Percentiles rank a stretch among this genome's conserved stretches.
phyloP scores from a whole-genome alignment of 1,284 basidiomycete species.

The Cutaneotrichosporon cavernicola region DNA sequence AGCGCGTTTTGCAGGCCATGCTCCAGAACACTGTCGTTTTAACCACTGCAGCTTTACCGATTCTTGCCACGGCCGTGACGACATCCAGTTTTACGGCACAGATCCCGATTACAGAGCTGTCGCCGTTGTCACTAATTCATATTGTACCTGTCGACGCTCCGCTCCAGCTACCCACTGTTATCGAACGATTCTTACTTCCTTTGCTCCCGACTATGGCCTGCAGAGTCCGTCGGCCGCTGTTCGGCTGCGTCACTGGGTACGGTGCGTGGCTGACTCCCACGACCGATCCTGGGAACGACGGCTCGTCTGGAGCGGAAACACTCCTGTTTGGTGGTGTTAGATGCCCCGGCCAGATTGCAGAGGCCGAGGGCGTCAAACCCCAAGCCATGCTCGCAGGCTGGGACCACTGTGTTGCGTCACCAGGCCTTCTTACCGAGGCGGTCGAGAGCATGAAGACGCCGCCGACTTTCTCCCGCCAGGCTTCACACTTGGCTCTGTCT shows the following conservation, averaged over 20 bases:
- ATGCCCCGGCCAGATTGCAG: conserved; percentile 18
- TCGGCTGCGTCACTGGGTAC: conserved; percentile 29
- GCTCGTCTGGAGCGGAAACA: conserved; percentile 31
- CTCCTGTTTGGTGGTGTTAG: conserved; percentile 41
- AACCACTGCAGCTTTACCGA: conserved; percentile 40
- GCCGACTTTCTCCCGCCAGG: conserved; percentile 15
- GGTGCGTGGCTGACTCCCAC: conserved; percentile 27
- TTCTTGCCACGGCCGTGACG: conserved; percentile 22
- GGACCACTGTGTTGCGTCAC: conserved; percentile 30
- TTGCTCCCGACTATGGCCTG: conserved; percentile 23
- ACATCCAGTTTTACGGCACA: conserved; percentile 10
- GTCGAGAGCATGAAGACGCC: conserved; percentile 7
- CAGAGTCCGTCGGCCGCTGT: conserved; percentile 28
- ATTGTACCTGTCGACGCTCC: conserved; percentile 37
- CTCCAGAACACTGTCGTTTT: conserved; percentile 40
- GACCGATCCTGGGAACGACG: conserved; percentile 18
- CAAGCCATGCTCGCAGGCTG: conserved; percentile 38
- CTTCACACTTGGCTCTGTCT: conserved; percentile 17
- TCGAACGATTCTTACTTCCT: conserved; percentile 43
- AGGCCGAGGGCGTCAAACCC: conserved; percentile 13
- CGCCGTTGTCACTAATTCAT: conserved; percentile 39
- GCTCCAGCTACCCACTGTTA: conserved; percentile 33
- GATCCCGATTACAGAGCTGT: background rate
- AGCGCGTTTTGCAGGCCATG: conserved; percentile 38
- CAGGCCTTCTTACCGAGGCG: conserved; percentile 22